Conservation (phyloP, 805 yeast species). For the Blastobotrys chiropterorum region DNA sequence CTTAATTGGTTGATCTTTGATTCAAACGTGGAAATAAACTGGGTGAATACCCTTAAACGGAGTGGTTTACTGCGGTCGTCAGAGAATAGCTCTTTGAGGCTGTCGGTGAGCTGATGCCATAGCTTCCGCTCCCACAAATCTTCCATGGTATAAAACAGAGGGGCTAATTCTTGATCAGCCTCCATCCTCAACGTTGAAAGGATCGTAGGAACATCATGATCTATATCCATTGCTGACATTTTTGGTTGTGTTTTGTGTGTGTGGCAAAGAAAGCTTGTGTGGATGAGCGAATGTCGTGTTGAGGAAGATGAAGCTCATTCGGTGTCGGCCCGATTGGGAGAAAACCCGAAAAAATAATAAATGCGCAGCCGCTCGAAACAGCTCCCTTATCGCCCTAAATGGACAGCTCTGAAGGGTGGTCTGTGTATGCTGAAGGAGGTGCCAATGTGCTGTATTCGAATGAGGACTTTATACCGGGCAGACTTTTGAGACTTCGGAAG, state of each 20-base stretch:
- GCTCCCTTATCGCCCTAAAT: not conserved
- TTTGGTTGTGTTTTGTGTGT: not conserved
- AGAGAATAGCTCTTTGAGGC: conserved; percentile 55
- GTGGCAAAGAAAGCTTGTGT: not conserved
- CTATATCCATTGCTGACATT: conserved; percentile 21
- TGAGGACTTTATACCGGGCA: conserved; percentile 32
- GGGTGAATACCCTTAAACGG: conserved; percentile 61
- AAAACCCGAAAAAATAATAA: too few relatives aligned
- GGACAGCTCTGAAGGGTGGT: conserved; percentile 30
- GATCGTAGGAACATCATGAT: conserved; percentile 40
- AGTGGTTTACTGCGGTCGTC: conserved; percentile 46
- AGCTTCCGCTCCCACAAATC: conserved; percentile 81
- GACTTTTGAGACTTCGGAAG: conserved; percentile 31
- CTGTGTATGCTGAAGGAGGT: conserved; percentile 42
- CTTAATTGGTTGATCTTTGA: conserved; percentile 73
- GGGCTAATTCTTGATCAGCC: conserved; percentile 57
- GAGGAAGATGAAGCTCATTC: not conserved
- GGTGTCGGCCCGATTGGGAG: not conserved
- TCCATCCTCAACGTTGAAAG: conserved; percentile 60
- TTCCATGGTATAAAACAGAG: conserved; percentile 63
- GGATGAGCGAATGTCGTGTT: not conserved
- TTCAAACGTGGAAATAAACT: conserved; percentile 61
- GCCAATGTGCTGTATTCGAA: conserved; percentile 43
- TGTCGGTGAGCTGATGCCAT: conserved; percentile 88
- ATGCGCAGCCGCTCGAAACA: not conserved